Percentiles rank a stretch among this genome's conserved stretches.
Evolutionary conservation across 331 rosid genomes (phyloP).

Genomic region (Malus hybrid): DNA sequence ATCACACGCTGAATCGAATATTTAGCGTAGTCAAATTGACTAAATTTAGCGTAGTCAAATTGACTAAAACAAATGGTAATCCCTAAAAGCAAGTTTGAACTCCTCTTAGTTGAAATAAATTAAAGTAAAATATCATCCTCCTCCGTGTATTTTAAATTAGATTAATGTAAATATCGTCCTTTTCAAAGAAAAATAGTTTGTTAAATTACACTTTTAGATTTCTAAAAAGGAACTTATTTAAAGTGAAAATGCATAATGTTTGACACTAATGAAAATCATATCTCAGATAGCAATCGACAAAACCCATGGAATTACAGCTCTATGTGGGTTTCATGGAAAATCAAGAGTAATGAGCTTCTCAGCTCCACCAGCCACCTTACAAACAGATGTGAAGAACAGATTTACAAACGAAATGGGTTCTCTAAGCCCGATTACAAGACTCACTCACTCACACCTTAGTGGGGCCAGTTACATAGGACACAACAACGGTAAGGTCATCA

Average conservation of each 20-base stretch:
- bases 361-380: not conserved
- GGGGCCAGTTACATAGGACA: constrained; percentile 53
- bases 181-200: not conserved
- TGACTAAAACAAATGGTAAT: too few species aligned
- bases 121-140: too few species aligned
- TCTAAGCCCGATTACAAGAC: not conserved
- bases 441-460: constrained; percentile 17
- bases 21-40: too few species aligned
- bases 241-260: not conserved
- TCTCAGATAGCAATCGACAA: not conserved
- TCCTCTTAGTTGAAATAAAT: too few species aligned
- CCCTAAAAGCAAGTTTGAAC: too few species aligned
- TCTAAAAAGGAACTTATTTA: not conserved
- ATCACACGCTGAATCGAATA: too few species aligned
- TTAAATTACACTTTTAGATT: not conserved
- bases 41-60: too few species aligned
- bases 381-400: not conserved
- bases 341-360: not conserved
- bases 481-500: constrained; percentile 87
- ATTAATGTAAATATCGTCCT: not conserved
- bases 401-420: not conserved
- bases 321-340: constrained; percentile 8
- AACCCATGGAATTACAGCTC: not conserved
- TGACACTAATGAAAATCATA: not conserved
- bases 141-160: too few species aligned